phyloP scores from a whole-genome alignment of 2,329 filamentous ascomycete genomes.

The Colletotrichum somersetense region DNA sequence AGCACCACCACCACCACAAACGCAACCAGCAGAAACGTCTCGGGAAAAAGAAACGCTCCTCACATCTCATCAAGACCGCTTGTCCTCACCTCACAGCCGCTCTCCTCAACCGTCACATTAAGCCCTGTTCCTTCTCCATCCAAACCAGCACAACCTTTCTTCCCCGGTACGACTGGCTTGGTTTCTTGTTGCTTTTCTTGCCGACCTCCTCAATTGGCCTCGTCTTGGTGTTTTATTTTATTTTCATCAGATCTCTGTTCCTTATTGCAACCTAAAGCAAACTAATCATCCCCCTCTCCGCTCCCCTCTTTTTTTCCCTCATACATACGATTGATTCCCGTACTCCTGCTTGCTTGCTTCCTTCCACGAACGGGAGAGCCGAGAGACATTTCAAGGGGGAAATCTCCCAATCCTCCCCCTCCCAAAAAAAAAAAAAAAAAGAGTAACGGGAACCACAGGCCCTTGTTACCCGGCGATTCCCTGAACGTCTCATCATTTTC shows the following conservation, averaged over 20 bases:
- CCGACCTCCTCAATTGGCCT: background rate
- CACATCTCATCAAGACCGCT: slow-evolving; percentile 41
- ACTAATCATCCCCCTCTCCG: background rate
- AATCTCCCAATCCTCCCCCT: too few relatives aligned
- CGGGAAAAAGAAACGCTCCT: slow-evolving; percentile 39
- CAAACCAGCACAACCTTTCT: slow-evolving; percentile 28
- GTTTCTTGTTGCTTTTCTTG: background rate
- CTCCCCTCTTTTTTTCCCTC: slow-evolving; percentile 1
- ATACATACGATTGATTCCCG: slow-evolving; percentile 7
- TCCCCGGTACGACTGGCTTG: background rate
- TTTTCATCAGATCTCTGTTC: slow-evolving; percentile 38
- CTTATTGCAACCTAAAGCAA: slow-evolving; percentile 39
- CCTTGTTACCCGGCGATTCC: slow-evolving; percentile 32
- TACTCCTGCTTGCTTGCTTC: background rate
- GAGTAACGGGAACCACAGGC: slow-evolving; percentile 14
- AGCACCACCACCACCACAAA: too few relatives aligned
- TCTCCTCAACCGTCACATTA: slow-evolving; percentile 34
- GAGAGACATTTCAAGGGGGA: background rate
- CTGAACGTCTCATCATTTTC: slow-evolving; percentile 31
- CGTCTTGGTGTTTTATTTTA: background rate
- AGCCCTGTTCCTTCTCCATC: slow-evolving; percentile 39
- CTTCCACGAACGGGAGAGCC: slow-evolving; percentile 15
- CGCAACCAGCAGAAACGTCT: slow-evolving; percentile 25
- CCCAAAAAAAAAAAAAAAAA: background rate
- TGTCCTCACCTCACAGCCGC: slow-evolving; percentile 38